These are phyloP conservation scores for Aspergillus clavatus DNA, from an alignment of 2,329 filamentous ascomycete species.

Conservation along the genomic window DNA sequence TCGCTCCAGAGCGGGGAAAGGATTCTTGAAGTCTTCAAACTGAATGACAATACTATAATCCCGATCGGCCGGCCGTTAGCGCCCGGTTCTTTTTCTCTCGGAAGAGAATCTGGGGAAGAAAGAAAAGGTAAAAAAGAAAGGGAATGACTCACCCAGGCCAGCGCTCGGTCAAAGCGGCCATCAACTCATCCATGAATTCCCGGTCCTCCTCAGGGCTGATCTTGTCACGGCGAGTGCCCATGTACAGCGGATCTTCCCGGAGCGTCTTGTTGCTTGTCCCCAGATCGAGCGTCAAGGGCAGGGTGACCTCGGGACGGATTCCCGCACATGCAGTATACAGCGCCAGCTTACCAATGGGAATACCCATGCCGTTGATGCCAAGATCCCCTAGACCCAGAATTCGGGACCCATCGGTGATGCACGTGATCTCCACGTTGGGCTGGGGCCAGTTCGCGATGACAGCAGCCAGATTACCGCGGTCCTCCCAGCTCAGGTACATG, in stretches of 20 bases:
- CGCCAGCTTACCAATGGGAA: constrained; percentile 92
- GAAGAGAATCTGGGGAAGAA: constrained; percentile 45
- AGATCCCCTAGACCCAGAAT: constrained; percentile 89
- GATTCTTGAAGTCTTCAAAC: constrained; percentile 97
- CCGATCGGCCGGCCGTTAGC: constrained; percentile 14
- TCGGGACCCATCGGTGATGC: constrained; percentile 92
- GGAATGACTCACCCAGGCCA: constrained; percentile 56
- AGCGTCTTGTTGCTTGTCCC: constrained; percentile 60
- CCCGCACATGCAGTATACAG: constrained; percentile 94
- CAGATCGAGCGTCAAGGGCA: constrained; percentile 59
- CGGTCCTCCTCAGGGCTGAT: constrained; percentile 72
- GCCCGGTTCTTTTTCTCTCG: constrained; percentile 7
- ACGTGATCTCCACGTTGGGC: constrained; percentile 84
- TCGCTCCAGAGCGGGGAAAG: constrained; percentile 86
- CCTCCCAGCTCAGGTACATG: constrained; percentile 92
- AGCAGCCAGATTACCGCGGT: constrained; percentile 81
- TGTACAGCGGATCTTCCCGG: constrained; percentile 79
- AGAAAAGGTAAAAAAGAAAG: too few species aligned
- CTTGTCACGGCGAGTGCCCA: constrained; percentile 81
- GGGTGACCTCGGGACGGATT: constrained; percentile 71
- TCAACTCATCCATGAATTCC: constrained; percentile 95
- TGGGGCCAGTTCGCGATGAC: constrained; percentile 94
- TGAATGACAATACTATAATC: constrained; percentile 66
- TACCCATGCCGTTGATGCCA: constrained; percentile 95
- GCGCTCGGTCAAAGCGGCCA: constrained; percentile 78